Conservation (phyloP, 2,329 filamentous ascomycete species). For the Coleophoma eucalyptorum region DNA sequence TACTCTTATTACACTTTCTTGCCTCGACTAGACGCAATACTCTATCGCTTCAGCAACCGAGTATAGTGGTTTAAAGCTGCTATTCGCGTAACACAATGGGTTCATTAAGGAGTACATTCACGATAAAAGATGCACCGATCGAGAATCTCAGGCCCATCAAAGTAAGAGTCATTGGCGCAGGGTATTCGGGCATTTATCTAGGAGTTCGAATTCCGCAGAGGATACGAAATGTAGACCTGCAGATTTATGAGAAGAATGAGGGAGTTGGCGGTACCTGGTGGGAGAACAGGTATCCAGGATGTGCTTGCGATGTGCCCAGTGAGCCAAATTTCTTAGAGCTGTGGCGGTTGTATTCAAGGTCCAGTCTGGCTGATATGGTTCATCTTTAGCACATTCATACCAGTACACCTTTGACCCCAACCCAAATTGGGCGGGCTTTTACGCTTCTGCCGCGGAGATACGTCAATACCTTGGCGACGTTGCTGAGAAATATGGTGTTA, state of each 20-base stretch:
- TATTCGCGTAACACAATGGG: not conserved
- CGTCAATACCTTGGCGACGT: constrained; percentile 9
- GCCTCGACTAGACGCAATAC: too few relatives aligned
- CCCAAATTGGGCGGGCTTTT: constrained; percentile 11
- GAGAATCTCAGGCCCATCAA: constrained; percentile 23
- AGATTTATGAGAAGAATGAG: constrained; percentile 53
- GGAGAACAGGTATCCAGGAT: constrained; percentile 19
- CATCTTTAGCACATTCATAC: constrained; percentile 6
- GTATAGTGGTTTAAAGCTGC: too few relatives aligned
- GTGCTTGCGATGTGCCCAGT: constrained; percentile 9
- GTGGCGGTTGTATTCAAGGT: too few relatives aligned
- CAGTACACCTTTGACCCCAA: constrained; percentile 8
- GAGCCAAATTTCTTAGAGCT: not conserved
- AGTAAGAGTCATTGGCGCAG: constrained; percentile 25
- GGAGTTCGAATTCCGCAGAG: constrained; percentile 24
- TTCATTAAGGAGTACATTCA: constrained; percentile 5
- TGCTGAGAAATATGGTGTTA: constrained; percentile 7
- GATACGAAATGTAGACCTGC: constrained; percentile 22
- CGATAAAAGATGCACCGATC: constrained; percentile 20
- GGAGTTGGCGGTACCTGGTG: constrained; percentile 33
- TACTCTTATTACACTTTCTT: too few relatives aligned
- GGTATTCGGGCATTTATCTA: constrained; percentile 27
- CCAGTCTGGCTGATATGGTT: not conserved
- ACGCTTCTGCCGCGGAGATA: constrained; percentile 10
- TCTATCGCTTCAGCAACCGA: too few relatives aligned